Evolutionary conservation across 805 yeast genomes (phyloP).

Genomic region (Metschnikowia henanensis): DNA sequence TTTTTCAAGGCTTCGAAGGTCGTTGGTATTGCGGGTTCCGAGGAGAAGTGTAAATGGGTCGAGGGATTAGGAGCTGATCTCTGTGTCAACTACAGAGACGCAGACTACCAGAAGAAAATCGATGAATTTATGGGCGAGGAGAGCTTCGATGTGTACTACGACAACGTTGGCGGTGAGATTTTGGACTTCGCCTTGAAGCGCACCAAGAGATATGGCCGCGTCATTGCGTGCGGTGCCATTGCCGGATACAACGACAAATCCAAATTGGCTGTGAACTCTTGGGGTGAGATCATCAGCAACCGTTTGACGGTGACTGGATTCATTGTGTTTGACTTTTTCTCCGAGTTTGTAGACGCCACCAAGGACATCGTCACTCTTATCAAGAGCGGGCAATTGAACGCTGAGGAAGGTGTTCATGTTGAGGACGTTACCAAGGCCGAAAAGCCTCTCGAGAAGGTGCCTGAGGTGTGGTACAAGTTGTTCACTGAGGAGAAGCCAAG

Average conservation of each 20-base stretch:
- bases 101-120: constrained; percentile 26
- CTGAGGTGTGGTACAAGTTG: constrained; percentile 18
- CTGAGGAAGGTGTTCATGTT: constrained; percentile 35
- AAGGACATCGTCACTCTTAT: constrained; percentile 35
- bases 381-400: constrained; percentile 41
- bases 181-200: constrained; percentile 44
- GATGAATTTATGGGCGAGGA: constrained; percentile 41
- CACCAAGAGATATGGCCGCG: constrained; percentile 41
- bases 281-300: constrained; percentile 46
- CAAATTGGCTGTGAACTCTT: constrained; percentile 38
- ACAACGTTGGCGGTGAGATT: constrained; percentile 64
- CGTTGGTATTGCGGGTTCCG: constrained; percentile 62
- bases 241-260: constrained; percentile 52
- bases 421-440: constrained; percentile 40
- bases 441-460: constrained; percentile 15
- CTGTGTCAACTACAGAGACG: constrained; percentile 53
- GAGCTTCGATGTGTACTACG: constrained; percentile 54
- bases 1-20: constrained; percentile 54
- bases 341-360: constrained; percentile 39
- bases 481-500: constrained; percentile 20
- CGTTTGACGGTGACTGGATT: constrained; percentile 56
- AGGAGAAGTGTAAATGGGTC: constrained; percentile 53
- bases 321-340: constrained; percentile 45
- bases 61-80: constrained; percentile 55
- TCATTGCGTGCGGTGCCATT: constrained; percentile 66